phyloP scores from a whole-genome alignment of 1,284 basidiomycete species.

The Tilletia walkeri region DNA sequence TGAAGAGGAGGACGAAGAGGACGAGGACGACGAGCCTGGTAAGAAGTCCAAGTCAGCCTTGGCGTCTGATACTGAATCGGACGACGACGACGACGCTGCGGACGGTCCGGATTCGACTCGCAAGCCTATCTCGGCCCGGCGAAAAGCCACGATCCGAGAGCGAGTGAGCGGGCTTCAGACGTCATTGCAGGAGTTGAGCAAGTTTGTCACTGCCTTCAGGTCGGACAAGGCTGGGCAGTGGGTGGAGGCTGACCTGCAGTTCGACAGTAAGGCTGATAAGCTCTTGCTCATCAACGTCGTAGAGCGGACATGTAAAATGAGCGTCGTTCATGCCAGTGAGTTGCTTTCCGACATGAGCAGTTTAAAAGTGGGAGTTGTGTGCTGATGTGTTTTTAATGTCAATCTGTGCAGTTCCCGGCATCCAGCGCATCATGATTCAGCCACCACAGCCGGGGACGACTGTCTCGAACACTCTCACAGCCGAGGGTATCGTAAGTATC shows the following conservation, averaged over 20 bases:
- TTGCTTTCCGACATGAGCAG: not conserved
- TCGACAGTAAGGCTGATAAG: conserved; percentile 48
- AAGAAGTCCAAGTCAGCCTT: conserved; percentile 29
- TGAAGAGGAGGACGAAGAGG: conserved; percentile 55
- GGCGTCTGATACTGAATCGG: conserved; percentile 38
- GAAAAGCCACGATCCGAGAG: conserved; percentile 47
- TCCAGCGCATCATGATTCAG: conserved; percentile 47
- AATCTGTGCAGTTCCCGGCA: conserved; percentile 33
- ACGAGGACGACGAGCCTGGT: conserved; percentile 23
- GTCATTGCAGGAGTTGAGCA: conserved; percentile 60
- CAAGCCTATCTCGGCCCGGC: conserved; percentile 32
- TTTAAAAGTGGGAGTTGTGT: too few species aligned
- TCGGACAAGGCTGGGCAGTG: conserved; percentile 67
- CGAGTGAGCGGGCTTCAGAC: conserved; percentile 57
- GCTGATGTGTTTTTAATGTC: too few species aligned
- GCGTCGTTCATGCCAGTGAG: conserved; percentile 50
- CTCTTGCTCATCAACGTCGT: conserved; percentile 54
- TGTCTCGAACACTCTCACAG: conserved; percentile 37
- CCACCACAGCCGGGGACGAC: conserved; percentile 43
- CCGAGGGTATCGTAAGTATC: conserved; percentile 44
- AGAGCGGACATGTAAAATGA: conserved; percentile 49
- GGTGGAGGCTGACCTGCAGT: conserved; percentile 51
- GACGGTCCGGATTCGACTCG: conserved; percentile 43
- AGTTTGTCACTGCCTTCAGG: conserved; percentile 66
- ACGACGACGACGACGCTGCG: conserved; percentile 57